Evolutionary conservation across 2,329 filamentous ascomycete species (phyloP), one percentile per base, ranked within the genome.

Genomic region (Didymella glomerata): DNA sequence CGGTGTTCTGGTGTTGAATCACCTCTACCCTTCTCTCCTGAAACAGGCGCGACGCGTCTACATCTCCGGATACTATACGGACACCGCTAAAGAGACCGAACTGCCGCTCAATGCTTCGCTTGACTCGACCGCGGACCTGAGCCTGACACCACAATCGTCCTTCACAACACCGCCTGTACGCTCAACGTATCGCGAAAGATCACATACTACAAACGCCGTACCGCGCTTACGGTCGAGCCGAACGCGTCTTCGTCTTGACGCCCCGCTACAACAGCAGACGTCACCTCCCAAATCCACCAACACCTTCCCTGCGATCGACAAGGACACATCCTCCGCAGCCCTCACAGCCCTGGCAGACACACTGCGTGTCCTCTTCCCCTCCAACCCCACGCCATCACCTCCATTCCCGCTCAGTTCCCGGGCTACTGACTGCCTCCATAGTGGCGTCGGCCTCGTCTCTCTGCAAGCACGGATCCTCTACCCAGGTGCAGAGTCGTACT

Each of bases 391-490:
- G 11, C 24, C 49, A 11, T 34, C 28, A 4, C 6, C 27, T 13
- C 38, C 45, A 22, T 28, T 34, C 0, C 72, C 48, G 10, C 57
- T 52, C 27, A 28, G 27, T 10, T 28, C 27, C 28, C 4, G 13
- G 30, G 30, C 30, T 32, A 32, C 30, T 32, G 30, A 16, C 30
- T 5, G 6, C 4, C 30, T 32, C 30, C 13, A 16, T 13, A 13
- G 30, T 32, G 13, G 13, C 30, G 30, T 32, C 13, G 30, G 30
- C 30, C 30, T 32, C 13, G 49, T 76, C 55, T 66, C 73, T 16
- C 64, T 80, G 24, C 74, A 79, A 54, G 60, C 79, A 24, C 74
- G 78, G 9, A 72, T 80, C 45, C 76, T 77, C 55, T 80, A 78
- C 45, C 76, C 78, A 0, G 78, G 77, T 9, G 67, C 70, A 3